A percentile compares a stretch with the other conserved stretches of the same genome.
Conservation (phyloP, 176 grass and related monocot genomes). For the Puya raimondii region DNA sequence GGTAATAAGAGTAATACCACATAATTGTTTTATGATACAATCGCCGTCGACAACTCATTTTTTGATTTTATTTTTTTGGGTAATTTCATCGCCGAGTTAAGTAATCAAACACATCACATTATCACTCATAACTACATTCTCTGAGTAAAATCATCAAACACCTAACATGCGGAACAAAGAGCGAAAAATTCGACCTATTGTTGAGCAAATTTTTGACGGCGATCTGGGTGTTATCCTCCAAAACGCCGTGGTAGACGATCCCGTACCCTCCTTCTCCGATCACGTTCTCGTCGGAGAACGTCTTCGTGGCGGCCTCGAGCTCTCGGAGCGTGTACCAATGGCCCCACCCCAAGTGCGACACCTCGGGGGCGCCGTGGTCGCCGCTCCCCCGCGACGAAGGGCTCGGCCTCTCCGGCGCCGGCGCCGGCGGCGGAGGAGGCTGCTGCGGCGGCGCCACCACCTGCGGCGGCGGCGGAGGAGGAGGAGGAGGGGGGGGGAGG, state of each 20-base stretch:
- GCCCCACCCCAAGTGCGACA: slow-evolving; percentile 84
- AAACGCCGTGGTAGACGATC: slow-evolving; percentile 82
- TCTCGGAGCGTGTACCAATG: slow-evolving; percentile 96
- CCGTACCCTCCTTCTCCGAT: slow-evolving; percentile 20
- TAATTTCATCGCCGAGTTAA: too few species aligned
- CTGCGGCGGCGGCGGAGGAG: slow-evolving; percentile 19
- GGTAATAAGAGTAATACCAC: too few species aligned
- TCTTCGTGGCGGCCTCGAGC: slow-evolving; percentile 71
- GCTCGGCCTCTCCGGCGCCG: background rate
- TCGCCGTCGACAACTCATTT: too few species aligned
- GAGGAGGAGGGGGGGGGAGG: too few species aligned
- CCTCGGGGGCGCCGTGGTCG: slow-evolving; percentile 64
- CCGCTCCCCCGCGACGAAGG: slow-evolving; percentile 74
- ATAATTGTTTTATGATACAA: too few species aligned
- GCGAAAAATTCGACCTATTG: slow-evolving; percentile 42
- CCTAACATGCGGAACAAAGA: too few species aligned
- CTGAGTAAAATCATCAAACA: too few species aligned
- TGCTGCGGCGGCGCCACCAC: slow-evolving; percentile 25
- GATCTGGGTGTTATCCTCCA: slow-evolving; percentile 68
- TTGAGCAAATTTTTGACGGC: slow-evolving; percentile 93
- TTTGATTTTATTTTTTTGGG: too few species aligned
- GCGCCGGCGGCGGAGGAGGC: too few species aligned
- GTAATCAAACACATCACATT: too few species aligned
- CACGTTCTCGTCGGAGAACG: slow-evolving; percentile 23
- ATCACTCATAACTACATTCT: too few species aligned